Evolutionary conservation across 306 rosid species (phyloP), one percentile per base, ranked within the genome.

Genomic region (Gynostemma pentaphyllum): DNA sequence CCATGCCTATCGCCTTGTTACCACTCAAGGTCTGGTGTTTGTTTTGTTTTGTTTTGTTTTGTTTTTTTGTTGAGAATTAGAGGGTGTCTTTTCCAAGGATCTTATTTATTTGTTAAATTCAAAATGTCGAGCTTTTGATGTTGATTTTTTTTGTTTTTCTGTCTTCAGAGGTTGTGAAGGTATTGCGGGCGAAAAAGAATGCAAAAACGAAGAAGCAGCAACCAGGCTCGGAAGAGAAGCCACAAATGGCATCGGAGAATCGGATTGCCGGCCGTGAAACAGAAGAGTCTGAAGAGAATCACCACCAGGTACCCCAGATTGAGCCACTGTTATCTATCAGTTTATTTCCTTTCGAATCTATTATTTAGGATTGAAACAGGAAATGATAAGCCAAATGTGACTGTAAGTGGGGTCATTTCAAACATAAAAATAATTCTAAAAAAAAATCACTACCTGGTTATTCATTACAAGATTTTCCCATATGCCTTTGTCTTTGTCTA

Each of bases 1-100:
- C 54, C 99, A 94, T 75, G 99, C 99, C 56, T 94, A 94, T 34
- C 78, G 97, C 29, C 88, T 94, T 23, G 84, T 94, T 72, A 88
- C 99, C 0, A 79, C 78, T 73, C 97, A 86, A 79, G 97, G 97
- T 94, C 48, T 45, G 16, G 7, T 44, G 49, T 28, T 13, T 40
- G 23, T 42, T 36, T 6, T 5, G 24, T 34, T 5, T 16, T 34
- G n/a, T n/a, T n/a, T n/a, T n/a, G n/a, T n/a, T n/a, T n/a, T n/a
- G n/a, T n/a, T n/a, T n/a, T n/a, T n/a, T n/a, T n/a, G n/a, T n/a
- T n/a, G n/a, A n/a, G n/a, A n/a, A n/a, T n/a, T n/a, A n/a, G n/a
- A n/a, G n/a, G 22, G 18, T 22, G 5, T 15, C 15, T 29, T 44
- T 18, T 4, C n/a, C 10, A 36, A 3, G 13, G 19, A 5, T 53